Percentiles rank a stretch among this genome's conserved stretches.
These are phyloP conservation scores for Massariosphaeria phaeospora DNA, from an alignment of 495 filamentous ascomycete species.

Conservation along the genomic window DNA sequence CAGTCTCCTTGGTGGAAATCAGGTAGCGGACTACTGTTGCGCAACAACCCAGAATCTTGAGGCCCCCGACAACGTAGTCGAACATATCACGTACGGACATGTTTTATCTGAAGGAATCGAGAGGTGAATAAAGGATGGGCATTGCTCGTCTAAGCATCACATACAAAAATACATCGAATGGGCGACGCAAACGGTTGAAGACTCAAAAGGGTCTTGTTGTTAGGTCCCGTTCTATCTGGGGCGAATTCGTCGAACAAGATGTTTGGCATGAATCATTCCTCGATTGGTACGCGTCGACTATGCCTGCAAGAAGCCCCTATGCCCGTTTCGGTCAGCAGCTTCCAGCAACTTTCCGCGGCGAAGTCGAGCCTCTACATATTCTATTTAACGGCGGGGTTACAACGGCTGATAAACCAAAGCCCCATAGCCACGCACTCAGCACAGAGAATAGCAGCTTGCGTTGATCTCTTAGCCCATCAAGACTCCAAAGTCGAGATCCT, in stretches of 20 bases:
- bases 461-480: background rate
- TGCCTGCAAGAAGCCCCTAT: background rate
- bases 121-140: background rate
- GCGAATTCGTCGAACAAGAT: no score
- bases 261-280: no score
- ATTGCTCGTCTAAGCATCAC: background rate
- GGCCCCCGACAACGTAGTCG: background rate
- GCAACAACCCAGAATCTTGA: background rate
- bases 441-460: background rate
- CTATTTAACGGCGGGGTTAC: background rate
- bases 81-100: background rate
- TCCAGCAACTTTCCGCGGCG: background rate
- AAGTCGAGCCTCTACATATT: background rate
- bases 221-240: no score
- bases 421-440: background rate
- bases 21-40: background rate
- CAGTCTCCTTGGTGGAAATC: background rate
- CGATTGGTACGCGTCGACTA: background rate
- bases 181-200: background rate
- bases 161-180: background rate
- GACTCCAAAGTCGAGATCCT: background rate
- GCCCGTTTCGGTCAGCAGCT: background rate
- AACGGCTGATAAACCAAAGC: background rate
- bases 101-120: background rate
- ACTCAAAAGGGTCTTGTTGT: no score